Conservation (phyloP, 768 basidiomycete species). For the Atractiella rhizophila region DNA sequence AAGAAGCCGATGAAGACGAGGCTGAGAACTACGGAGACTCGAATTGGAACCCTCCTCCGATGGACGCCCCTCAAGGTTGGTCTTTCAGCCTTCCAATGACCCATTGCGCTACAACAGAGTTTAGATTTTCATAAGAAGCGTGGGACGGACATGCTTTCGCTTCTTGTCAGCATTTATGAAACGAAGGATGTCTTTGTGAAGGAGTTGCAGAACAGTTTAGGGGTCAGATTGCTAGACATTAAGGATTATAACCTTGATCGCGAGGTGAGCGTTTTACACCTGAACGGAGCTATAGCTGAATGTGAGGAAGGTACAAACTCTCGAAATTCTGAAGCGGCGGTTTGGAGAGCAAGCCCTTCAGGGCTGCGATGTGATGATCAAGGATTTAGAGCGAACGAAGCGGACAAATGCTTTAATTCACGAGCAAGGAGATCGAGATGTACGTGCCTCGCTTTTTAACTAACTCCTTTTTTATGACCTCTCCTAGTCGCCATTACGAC, state of each 20-base stretch:
- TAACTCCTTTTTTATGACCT: not conserved
- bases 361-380: conserved; percentile 94
- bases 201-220: conserved; percentile 74
- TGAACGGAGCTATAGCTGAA: not conserved
- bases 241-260: conserved; percentile 54
- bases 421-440: conserved; percentile 23
- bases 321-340: conserved; percentile 80
- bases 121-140: conserved; percentile 81
- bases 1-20: no score
- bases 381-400: conserved; percentile 84
- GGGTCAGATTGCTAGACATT: conserved; percentile 56
- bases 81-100: not conserved
- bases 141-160: conserved; percentile 78
- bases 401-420: conserved; percentile 68
- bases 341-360: conserved; percentile 83
- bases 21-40: conserved; percentile 70
- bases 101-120: not conserved
- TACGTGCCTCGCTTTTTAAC: not conserved
- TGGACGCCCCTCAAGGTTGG: conserved; percentile 81
- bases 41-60: conserved; percentile 84
- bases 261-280: conserved; percentile 25
- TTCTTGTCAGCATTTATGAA: conserved; percentile 89
- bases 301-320: conserved; percentile 44
- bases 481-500: conserved; percentile 46
- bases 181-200: conserved; percentile 89